A percentile compares a stretch with the other conserved stretches of the same genome.
Evolutionary conservation across 2,329 filamentous ascomycete genomes (phyloP).

Genomic region (Aspergillus fijiensis): DNA sequence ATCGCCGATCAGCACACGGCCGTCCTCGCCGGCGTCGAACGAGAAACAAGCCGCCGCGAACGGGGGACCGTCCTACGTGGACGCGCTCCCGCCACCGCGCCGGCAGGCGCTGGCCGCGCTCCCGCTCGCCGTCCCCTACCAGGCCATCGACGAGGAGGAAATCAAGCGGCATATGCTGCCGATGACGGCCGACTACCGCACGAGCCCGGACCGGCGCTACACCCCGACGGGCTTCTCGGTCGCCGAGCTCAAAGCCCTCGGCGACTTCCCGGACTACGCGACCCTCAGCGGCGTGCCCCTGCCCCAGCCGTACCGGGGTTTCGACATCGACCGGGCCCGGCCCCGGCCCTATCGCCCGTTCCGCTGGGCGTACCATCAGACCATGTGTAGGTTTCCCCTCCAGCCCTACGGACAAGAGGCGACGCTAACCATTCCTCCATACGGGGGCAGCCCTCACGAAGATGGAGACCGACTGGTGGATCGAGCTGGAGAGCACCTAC

Average conservation of each 20-base stretch:
- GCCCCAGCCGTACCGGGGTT: conserved; percentile 62
- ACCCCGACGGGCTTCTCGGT: conserved; percentile 70
- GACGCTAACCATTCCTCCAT: too few species aligned
- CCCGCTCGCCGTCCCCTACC: conserved; percentile 17
- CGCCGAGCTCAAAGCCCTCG: conserved; percentile 66
- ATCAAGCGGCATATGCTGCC: conserved; percentile 39
- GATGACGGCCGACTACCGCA: conserved; percentile 43
- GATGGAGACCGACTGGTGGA: conserved; percentile 79
- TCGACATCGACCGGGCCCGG: conserved; percentile 66
- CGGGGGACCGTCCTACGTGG: conserved; percentile 41
- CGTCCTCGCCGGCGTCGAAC: conserved; percentile 53
- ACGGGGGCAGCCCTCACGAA: conserved; percentile 65
- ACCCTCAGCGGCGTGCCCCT: conserved; percentile 70
- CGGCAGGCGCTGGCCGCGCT: conserved; percentile 46
- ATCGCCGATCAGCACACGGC: conserved; percentile 48
- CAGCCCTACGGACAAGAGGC: too few species aligned
- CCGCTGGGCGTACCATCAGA: conserved; percentile 83
- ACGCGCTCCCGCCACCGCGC: conserved; percentile 55
- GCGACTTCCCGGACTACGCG: conserved; percentile 78
- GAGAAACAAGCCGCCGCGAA: conserved; percentile 37
- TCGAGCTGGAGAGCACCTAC: conserved; percentile 81
- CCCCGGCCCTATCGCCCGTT: conserved; percentile 79
- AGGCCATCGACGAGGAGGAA: conserved; percentile 32
- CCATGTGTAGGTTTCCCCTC: conserved; percentile 68
- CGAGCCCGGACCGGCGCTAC: conserved; percentile 45